Evolutionary conservation across 768 basidiomycete genomes (phyloP).

Genomic region (Strobilomyces echinocephalus): DNA sequence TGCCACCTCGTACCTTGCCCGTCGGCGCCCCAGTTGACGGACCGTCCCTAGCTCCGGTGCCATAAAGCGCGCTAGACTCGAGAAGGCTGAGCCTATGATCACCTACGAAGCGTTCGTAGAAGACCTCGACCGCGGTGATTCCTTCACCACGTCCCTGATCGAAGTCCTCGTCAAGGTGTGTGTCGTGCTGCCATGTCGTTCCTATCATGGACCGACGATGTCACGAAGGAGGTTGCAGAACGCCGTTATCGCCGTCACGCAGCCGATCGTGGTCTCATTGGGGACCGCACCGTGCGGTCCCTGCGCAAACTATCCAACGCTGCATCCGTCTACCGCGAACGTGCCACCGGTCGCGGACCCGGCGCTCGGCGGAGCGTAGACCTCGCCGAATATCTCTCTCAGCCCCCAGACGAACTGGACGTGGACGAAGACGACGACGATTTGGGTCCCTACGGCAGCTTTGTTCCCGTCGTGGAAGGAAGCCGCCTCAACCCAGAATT

Average conservation of each 20-base stretch:
- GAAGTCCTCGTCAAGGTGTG: conserved; percentile 77
- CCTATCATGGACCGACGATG: conserved; percentile 1
- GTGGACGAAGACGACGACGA: conserved; percentile 69
- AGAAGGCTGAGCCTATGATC: conserved; percentile 59
- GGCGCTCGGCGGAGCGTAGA: conserved; percentile 32
- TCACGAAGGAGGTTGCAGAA: conserved; percentile 67
- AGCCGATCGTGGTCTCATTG: conserved; percentile 55
- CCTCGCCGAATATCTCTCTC: conserved; percentile 48
- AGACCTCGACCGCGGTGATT: conserved; percentile 73
- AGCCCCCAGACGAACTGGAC: conserved; percentile 53
- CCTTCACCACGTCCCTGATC: conserved; percentile 70
- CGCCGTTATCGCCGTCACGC: conserved; percentile 51
- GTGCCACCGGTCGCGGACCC: conserved; percentile 34
- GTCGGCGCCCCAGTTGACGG: not conserved
- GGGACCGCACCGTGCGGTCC: conserved; percentile 61
- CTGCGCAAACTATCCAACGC: conserved; percentile 54
- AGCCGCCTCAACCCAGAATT: conserved; percentile 54
- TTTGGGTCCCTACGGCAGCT: conserved; percentile 39
- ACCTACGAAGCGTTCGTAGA: conserved; percentile 73
- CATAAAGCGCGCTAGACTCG: conserved; percentile 62
- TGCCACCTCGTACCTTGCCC: conserved; percentile 23
- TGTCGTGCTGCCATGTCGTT: not conserved
- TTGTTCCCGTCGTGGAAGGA: conserved; percentile 43
- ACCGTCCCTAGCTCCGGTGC: conserved; percentile 55
- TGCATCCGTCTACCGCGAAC: conserved; percentile 50